A percentile compares a stretch with the other conserved stretches of the same genome.
These are phyloP conservation scores for Deinandra increscens DNA, from an alignment of 129 eudicot genomes.

Conservation along the genomic window DNA sequence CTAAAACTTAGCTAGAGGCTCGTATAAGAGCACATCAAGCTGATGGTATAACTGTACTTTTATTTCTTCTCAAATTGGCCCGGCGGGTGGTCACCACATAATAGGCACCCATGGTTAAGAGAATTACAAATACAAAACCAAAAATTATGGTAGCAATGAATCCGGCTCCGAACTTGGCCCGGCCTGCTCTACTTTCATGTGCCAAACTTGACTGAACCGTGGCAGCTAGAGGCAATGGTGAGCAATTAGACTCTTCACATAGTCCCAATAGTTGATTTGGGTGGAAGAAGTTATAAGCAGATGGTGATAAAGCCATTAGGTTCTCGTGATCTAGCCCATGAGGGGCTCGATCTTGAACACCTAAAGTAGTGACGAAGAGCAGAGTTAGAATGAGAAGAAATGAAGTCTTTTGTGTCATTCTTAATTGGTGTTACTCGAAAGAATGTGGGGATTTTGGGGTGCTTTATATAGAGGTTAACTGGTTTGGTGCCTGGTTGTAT, in stretches of 20 bases:
- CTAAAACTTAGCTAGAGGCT: conserved; percentile 7
- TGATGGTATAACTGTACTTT: conserved; percentile 40
- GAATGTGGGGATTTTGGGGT: conserved; percentile 17
- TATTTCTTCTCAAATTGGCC: conserved; percentile 37
- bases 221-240: conserved; percentile 63
- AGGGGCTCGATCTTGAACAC: conserved; percentile 63
- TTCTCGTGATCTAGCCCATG: conserved; percentile 52
- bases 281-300: conserved; percentile 67
- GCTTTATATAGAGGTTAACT: conserved; percentile 36
- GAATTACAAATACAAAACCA: conserved; percentile 34
- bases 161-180: conserved; percentile 47
- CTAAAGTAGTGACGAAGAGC: conserved; percentile 29
- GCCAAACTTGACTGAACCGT: conserved; percentile 59
- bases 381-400: conserved; percentile 27
- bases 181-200: conserved; percentile 37
- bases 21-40: conserved; percentile 22
- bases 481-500: conserved; percentile 42
- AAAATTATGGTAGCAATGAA: conserved; percentile 48
- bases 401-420: conserved; percentile 24
- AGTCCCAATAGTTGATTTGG: conserved; percentile 32
- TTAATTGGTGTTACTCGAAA: background rate
- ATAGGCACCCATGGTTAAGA: conserved; percentile 61
- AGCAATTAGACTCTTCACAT: conserved; percentile 41
- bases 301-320: conserved; percentile 59
- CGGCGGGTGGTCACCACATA: conserved; percentile 45